Base-by-base conservation (phyloP, 108 stramenopile genomes). In the Phaeodactylum tricornutum region DNA sequence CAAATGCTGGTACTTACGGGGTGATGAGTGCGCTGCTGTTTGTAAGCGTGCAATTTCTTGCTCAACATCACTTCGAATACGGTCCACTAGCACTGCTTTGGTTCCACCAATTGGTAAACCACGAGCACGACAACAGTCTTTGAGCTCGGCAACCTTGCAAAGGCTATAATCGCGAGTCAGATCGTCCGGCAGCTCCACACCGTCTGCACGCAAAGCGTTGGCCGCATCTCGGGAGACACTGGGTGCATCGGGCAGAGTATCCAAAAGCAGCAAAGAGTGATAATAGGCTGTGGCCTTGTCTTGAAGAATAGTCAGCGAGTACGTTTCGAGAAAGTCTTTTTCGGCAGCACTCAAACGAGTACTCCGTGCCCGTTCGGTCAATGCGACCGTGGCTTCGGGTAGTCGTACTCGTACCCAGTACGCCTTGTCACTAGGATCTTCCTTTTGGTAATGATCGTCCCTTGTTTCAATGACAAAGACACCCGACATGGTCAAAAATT, bases 71-170 rank as follows among this genome's bases (percentile, higher is more conserved):
- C 53, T 27, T 29, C 59, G 37, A 9, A 92, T 40, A 28, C 89
- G 57, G 47, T 71, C 50, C 15, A 84, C 36, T 42, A 92, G 55
- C 1, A 50, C 75, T 21, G 48, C 57, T 53, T 92, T 92, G 40
- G 55, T 67, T 0, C 84, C 89, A 27, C 82, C 77, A 4, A 82
- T 72, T 33, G 47, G 64, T 30, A 92, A 60, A 29, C 70, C 66
- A 6, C 49, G 56, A 35, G 77, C 68, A 4, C 78, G 69, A 50
- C 89, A 92, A 23, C 70, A 47, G 16, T 81, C 84, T 46, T 75
- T 82, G 16, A 92, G 72, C 32, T 65, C 47, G 12, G 39, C 64
- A 9, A 92, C 72, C 14, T 55, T 82, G n/a, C 59, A 57, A 20
- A 38, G 24, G 20, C 47, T 64, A 43, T 67, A 89, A 39, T 82